Percentiles rank a stretch among this genome's conserved stretches.
These are phyloP conservation scores for Cadophora gregata DNA, from an alignment of 2,329 filamentous ascomycete species.

Conservation along the genomic window DNA sequence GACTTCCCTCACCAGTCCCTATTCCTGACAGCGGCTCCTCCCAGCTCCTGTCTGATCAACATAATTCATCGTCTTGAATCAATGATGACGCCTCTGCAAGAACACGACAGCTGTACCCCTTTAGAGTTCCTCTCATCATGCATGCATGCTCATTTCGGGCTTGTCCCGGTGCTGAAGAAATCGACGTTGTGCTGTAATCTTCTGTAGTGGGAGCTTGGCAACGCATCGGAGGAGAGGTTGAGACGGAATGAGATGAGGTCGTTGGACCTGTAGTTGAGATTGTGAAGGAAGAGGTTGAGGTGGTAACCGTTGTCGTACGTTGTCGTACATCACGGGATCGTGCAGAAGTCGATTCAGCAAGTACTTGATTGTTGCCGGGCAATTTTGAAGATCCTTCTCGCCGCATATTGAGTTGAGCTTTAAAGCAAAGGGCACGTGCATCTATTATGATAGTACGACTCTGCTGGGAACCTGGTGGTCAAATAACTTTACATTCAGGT, in stretches of 20 bases:
- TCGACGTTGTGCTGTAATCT: neutral
- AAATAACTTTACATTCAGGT: neutral
- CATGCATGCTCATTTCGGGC: neutral
- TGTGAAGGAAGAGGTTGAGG: too few species aligned
- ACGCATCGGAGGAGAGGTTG: neutral
- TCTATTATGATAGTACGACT: neutral
- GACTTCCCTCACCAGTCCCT: neutral
- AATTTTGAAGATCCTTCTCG: neutral
- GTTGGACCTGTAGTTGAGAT: neutral
- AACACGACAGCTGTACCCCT: neutral
- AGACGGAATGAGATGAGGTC: neutral
- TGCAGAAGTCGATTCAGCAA: neutral
- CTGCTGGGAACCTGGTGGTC: neutral
- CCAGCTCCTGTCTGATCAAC: neutral
- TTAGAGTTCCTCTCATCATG: neutral
- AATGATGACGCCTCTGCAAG: neutral
- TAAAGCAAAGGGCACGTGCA: neutral
- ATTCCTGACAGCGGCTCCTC: constrained; percentile 2
- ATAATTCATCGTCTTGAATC: neutral
- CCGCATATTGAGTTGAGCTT: neutral
- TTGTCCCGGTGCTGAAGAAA: constrained; percentile 1
- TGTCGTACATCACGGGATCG: constrained; percentile 1
- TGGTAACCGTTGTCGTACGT: neutral
- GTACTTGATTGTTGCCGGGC: neutral
- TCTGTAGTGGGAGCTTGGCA: neutral